Evolutionary conservation across 441 rosid genomes (phyloP), one percentile per base, ranked within the genome.

Genomic region (Populus tomentosa): DNA sequence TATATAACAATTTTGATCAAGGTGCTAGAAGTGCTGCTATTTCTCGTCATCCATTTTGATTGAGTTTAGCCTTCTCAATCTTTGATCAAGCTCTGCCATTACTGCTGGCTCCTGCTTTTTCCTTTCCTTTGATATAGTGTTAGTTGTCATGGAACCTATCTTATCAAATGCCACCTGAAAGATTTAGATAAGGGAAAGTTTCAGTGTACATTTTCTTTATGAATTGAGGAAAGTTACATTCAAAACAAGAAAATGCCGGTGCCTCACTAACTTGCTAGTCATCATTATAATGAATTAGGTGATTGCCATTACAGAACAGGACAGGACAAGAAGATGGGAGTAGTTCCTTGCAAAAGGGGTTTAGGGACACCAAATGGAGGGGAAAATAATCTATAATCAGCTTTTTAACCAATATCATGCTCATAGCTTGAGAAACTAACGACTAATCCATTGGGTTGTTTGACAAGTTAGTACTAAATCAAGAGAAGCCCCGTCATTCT

Each of bases 71-170:
- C 98, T 83, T 85, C 96, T 86, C 74, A 91, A 82, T 87, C 99
- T 89, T 87, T 91, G 94, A 80, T 94, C 98, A 35, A 92, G 93
- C 86, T 96, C 99, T 28, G 97, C 97, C 97, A 91, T 87, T 66
- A 96, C 99, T 26, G 97, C 98, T 5, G 98, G 93, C 83, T 96
- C 98, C 81, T 96, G 98, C 83, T 91, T 96, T 84, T 96, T 96
- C 89, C 99, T 88, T 83, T 94, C 91, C 87, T 96, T 96, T 0
- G 97, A 96, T 84, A 96, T 88, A 0, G 92, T 91, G 87, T 90
- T 87, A 21, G 97, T 91, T 8, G 94, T 94, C 98, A 96, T 87
- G 0, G 91, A 90, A 56, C 99, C 96, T 0, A 94, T 87, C 80
- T 91, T 90, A 85, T 94, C 97, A 63, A 89, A 94, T 5, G 99